These are phyloP conservation scores for Verticillium tricorpus DNA, from an alignment of 2,329 filamentous ascomycete genomes.

Conservation along the genomic window DNA sequence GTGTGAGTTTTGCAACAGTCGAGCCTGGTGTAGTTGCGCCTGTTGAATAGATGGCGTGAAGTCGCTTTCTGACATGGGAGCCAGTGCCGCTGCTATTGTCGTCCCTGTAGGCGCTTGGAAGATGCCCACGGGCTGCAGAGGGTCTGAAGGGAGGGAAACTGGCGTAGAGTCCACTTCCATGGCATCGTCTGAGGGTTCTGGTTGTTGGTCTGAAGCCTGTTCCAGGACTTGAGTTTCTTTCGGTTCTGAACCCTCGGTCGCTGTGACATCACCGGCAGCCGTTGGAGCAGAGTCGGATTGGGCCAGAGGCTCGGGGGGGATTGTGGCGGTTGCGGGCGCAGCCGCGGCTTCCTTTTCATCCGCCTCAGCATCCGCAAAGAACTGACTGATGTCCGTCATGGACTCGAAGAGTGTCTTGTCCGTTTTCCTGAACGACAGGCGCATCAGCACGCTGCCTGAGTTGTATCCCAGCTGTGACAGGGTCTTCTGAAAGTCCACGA, in stretches of 20 bases:
- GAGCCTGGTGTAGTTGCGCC: conserved; percentile 68
- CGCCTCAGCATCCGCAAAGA: conserved; percentile 56
- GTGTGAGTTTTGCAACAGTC: conserved; percentile 55
- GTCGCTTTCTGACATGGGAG: conserved; percentile 64
- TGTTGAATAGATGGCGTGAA: conserved; percentile 73
- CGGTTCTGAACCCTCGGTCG: neutral
- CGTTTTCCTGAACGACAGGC: conserved; percentile 71
- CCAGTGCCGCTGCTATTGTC: conserved; percentile 70
- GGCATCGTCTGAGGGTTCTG: conserved; percentile 10
- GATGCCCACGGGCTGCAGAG: conserved; percentile 57
- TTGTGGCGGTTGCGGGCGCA: conserved; percentile 1
- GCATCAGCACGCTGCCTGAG: conserved; percentile 73
- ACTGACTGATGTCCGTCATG: conserved; percentile 73
- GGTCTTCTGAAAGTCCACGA: conserved; percentile 84
- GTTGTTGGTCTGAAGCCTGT: neutral
- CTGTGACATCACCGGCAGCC: neutral
- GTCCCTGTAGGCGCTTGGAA: conserved; percentile 72
- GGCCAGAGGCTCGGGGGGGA: neutral
- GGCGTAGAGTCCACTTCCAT: conserved; percentile 21
- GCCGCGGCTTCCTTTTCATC: conserved; percentile 14
- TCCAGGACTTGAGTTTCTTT: neutral
- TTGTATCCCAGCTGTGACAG: conserved; percentile 84
- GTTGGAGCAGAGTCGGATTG: neutral
- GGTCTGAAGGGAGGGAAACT: conserved; percentile 18
- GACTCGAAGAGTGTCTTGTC: conserved; percentile 79